Base-by-base conservation (phyloP, 202 grass and related monocot genomes). In the Brachypodium distachyon region DNA sequence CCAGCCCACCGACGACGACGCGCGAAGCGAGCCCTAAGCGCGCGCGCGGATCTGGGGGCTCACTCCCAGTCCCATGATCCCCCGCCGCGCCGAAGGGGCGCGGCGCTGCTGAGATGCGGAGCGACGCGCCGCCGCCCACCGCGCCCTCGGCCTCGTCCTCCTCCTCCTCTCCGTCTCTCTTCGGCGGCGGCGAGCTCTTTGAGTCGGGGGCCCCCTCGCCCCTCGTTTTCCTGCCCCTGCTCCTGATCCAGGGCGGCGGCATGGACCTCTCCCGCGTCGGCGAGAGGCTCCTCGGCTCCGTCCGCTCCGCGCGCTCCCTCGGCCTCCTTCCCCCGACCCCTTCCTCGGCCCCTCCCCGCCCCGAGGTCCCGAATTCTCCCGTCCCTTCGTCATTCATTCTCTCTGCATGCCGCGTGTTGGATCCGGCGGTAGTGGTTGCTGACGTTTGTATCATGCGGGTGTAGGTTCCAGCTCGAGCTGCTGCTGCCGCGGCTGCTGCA, bases 221-320 rank as follows among this genome's bases (percentile, higher is more conserved):
- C 22, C 83, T 99, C 55, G 89, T 99, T 21, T 99, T 99, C 83
- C 96, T 99, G 55, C 92, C 96, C 59, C 83, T 99, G 77, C 96
- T 99, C 64, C 83, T 99, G 80, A 92, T 99, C 85, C 92, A 99
- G 76, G 87, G 92, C 28, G 89, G 96, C 41, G 92, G 96, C 76
- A 99, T 99, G 96, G 96, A 99, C 91, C 87, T 99, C 50, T 99
- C 96, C 28, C 82, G 92, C 78, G 96, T 99, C 65, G 89, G 96
- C 66, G 96, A 99, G 89, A 99, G 87, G 90, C 76, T 99, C 61
- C 83, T 99, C 82, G 96, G 89, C 86, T 99, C 92, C 53, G 89
- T 99, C 22, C 96, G 96, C 66, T 96, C 96, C 31, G 92, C 96
- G 17, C 89, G 96, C 83, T 96, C 92, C 18, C 87, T 99, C 22